Percentiles rank a stretch among this genome's conserved stretches.
Evolutionary conservation across 2,329 filamentous ascomycete genomes (phyloP).

Genomic region (Venturia oleaginea): DNA sequence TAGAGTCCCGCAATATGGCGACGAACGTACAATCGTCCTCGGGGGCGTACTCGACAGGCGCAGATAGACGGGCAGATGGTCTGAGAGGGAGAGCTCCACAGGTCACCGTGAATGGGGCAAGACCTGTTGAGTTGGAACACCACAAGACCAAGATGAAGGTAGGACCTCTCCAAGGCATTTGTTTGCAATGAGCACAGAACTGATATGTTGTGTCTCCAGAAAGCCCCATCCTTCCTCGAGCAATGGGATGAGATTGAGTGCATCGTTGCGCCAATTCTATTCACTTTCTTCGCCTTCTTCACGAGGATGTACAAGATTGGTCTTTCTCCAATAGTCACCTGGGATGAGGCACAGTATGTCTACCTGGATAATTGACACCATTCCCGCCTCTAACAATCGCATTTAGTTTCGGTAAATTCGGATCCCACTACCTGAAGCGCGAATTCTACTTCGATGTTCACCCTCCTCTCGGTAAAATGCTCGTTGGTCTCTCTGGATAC

Average conservation of each 20-base stretch:
- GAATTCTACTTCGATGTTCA: slow-evolving; percentile 99
- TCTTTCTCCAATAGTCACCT: slow-evolving; percentile 61
- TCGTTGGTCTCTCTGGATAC: slow-evolving; percentile 92
- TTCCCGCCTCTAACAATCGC: slow-evolving; percentile 18
- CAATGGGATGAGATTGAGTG: slow-evolving; percentile 55
- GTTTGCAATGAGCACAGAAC: neutral
- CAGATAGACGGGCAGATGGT: slow-evolving; percentile 33
- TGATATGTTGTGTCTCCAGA: neutral
- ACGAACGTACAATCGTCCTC: slow-evolving; percentile 14
- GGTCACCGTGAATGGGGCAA: slow-evolving; percentile 23
- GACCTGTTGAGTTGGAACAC: slow-evolving; percentile 24
- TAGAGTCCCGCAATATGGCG: neutral
- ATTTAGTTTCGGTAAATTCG: slow-evolving; percentile 84
- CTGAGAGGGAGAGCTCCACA: slow-evolving; percentile 37
- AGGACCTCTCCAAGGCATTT: slow-evolving; percentile 12
- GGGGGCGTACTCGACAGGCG: slow-evolving; percentile 25
- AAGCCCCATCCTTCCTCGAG: slow-evolving; percentile 48
- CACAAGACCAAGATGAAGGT: slow-evolving; percentile 43
- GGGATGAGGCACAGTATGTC: slow-evolving; percentile 68
- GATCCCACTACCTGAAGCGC: slow-evolving; percentile 96
- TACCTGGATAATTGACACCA: neutral
- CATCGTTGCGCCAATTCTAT: slow-evolving; percentile 53
- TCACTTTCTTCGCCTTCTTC: slow-evolving; percentile 55
- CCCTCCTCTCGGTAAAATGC: slow-evolving; percentile 95
- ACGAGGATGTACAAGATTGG: slow-evolving; percentile 61